phyloP scores from a whole-genome alignment of 2,329 filamentous ascomycete species.

The Nemania abortiva region DNA sequence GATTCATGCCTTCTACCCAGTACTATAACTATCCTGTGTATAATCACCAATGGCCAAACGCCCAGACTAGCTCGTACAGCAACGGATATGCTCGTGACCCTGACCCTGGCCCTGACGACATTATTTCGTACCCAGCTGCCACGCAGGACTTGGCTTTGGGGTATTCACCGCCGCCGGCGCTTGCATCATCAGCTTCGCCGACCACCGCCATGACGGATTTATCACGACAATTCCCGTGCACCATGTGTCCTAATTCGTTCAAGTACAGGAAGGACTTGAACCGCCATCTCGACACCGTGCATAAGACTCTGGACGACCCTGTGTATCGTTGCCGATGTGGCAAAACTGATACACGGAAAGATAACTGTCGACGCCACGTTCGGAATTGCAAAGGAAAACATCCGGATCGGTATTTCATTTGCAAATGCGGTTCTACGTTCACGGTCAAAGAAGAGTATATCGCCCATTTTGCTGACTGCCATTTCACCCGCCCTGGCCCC shows the following conservation, averaged over 20 bases:
- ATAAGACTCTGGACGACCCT: background rate
- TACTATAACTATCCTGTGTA: background rate
- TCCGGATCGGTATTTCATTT: background rate
- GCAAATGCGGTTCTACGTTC: background rate
- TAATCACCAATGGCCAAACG: background rate
- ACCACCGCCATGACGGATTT: too few relatives aligned
- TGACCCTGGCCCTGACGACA: background rate
- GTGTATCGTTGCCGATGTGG: conserved; percentile 3
- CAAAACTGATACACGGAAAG: background rate
- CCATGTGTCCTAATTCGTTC: background rate
- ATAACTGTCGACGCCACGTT: conserved; percentile 9
- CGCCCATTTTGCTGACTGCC: background rate
- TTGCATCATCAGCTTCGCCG: background rate
- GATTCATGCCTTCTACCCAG: background rate
- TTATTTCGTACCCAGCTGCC: background rate
- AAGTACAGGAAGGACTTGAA: conserved; percentile 3
- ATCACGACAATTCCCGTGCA: background rate
- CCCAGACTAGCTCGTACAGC: background rate
- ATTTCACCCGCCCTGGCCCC: too few relatives aligned
- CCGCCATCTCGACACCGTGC: conserved; percentile 8
- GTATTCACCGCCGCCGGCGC: background rate
- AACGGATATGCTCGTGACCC: background rate
- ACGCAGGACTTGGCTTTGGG: background rate
- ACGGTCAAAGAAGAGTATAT: background rate
- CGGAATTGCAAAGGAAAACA: background rate